Evolutionary conservation across 1,284 basidiomycete genomes (phyloP).

Genomic region (Boletus smithii): DNA sequence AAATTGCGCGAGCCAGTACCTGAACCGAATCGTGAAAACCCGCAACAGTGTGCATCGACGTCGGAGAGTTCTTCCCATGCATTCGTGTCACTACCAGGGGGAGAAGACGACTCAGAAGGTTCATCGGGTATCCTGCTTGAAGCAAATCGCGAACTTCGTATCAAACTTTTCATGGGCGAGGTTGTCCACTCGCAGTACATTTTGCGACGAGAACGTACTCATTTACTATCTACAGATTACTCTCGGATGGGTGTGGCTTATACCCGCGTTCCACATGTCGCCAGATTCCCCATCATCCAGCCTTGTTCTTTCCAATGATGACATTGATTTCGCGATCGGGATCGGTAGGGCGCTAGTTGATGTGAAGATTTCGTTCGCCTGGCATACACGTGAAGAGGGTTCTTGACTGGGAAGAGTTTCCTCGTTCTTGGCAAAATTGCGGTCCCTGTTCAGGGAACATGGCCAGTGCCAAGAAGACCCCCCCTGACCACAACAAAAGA

Average conservation of each 20-base stretch:
- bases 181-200: conserved; percentile 33
- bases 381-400: conserved; percentile 17
- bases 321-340: conserved; percentile 76
- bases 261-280: conserved; percentile 75
- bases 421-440: not conserved
- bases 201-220: not conserved
- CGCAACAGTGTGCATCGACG: not conserved
- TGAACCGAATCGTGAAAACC: conserved; percentile 16
- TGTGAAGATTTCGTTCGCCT: conserved; percentile 55
- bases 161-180: conserved; percentile 76
- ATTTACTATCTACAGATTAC: conserved; percentile 48
- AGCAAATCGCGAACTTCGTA: conserved; percentile 66
- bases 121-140: conserved; percentile 57
- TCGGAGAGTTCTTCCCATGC: conserved; percentile 5
- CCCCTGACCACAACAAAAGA: too few relatives aligned
- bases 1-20: conserved; percentile 38
- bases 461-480: not conserved
- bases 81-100: not conserved
- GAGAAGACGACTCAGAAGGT: conserved; percentile 2
- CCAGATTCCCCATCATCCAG: conserved; percentile 19
- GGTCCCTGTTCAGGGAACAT: not conserved
- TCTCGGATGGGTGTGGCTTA: conserved; percentile 82
- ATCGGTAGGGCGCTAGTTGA: conserved; percentile 64
- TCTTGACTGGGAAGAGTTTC: conserved; percentile 1
- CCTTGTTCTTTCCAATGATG: conserved; percentile 49